phyloP scores from a whole-genome alignment of 129 eudicot genomes.

The Oenanthe sinensis region DNA sequence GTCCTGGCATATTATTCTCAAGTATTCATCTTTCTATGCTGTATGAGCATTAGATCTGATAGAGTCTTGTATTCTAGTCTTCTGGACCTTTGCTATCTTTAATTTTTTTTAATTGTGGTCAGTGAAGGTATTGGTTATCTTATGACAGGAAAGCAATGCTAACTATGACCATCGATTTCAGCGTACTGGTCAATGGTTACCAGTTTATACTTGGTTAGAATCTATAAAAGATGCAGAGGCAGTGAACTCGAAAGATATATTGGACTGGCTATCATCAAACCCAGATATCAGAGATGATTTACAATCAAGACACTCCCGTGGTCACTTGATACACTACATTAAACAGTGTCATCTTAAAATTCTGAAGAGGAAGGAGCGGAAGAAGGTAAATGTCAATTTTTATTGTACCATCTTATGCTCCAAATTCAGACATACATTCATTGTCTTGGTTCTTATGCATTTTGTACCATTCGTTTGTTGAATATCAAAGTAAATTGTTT shows the following conservation, averaged over 20 bases:
- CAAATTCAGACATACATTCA: not conserved
- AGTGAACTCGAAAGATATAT: constrained; percentile 65
- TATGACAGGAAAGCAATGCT: constrained; percentile 40
- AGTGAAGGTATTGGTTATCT: not conserved
- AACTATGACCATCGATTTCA: constrained; percentile 66
- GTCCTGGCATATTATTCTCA: not conserved
- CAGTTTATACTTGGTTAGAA: constrained; percentile 91
- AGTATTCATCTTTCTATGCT: not conserved
- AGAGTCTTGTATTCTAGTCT: not conserved
- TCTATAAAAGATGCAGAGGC: constrained; percentile 54
- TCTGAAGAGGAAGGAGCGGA: constrained; percentile 68
- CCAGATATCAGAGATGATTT: constrained; percentile 65
- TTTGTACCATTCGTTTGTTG: not conserved
- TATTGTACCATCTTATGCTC: not conserved
- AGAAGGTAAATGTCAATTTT: constrained; percentile 28
- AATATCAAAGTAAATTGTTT: not conserved
- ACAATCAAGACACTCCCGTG: constrained; percentile 76
- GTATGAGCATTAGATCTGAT: not conserved
- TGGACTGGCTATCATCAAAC: constrained; percentile 78
- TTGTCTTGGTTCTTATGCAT: not conserved
- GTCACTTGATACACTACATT: constrained; percentile 90
- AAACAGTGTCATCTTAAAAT: constrained; percentile 87
- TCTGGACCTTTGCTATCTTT: not conserved
- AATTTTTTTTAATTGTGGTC: not conserved
- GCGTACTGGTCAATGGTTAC: constrained; percentile 86